phyloP scores from a whole-genome alignment of 106 monocot genomes.

The Amphibolis antarctica region DNA sequence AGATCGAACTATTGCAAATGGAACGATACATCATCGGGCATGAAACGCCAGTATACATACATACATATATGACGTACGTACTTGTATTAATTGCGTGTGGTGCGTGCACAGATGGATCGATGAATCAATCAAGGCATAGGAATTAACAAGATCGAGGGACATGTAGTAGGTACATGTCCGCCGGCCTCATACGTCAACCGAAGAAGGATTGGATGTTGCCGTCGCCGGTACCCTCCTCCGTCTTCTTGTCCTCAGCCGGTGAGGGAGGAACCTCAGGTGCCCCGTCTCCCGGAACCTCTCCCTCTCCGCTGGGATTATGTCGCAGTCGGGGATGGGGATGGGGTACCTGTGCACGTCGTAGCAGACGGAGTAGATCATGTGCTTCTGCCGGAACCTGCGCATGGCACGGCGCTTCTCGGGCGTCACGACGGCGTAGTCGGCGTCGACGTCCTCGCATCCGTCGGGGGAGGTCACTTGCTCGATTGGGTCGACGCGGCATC shows the following conservation, averaged over 20 bases:
- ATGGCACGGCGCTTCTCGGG: conserved; percentile 31
- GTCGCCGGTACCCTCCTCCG: not conserved
- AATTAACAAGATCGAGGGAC: too few species aligned
- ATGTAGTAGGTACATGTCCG: not conserved
- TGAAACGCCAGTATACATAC: too few species aligned
- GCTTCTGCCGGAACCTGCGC: conserved; percentile 30
- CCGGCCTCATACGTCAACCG: not conserved
- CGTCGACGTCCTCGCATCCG: conserved; percentile 26
- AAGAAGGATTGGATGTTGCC: not conserved
- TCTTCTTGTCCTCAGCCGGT: conserved; percentile 14
- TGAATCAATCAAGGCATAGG: too few species aligned
- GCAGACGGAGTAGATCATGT: conserved; percentile 55
- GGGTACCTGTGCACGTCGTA: conserved; percentile 41
- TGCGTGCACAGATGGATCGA: too few species aligned
- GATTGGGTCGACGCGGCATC: conserved; percentile 40
- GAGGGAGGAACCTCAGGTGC: conserved; percentile 22
- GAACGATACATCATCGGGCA: too few species aligned
- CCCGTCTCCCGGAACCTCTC: conserved; percentile 27
- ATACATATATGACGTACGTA: too few species aligned
- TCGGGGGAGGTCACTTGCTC: conserved; percentile 15
- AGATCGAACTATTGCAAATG: too few species aligned
- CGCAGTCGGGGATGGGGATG: conserved; percentile 37
- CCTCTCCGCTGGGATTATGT: conserved; percentile 24
- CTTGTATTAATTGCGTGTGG: too few species aligned
- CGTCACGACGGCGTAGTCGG: conserved; percentile 25